These are phyloP conservation scores for Ganoderma meredithae DNA, from an alignment of 1,284 basidiomycete species.

Conservation along the genomic window DNA sequence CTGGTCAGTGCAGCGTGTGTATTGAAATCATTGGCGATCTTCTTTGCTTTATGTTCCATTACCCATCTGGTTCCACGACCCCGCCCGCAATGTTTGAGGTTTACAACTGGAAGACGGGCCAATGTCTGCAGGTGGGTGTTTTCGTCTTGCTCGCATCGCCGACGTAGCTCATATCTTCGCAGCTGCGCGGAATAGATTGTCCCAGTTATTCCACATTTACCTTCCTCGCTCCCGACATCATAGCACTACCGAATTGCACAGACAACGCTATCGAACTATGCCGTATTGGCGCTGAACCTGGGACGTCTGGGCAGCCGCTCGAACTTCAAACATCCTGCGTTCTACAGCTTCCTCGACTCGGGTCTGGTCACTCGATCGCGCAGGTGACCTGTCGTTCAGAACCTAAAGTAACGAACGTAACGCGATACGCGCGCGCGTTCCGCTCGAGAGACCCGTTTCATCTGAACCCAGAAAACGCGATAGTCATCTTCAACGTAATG, in stretches of 20 bases:
- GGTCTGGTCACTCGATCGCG: constrained; percentile 18
- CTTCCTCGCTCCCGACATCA: constrained; percentile 48
- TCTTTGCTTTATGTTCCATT: constrained; percentile 38
- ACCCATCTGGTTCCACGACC: constrained; percentile 22
- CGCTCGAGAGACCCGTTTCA: constrained; percentile 30
- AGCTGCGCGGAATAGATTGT: constrained; percentile 24
- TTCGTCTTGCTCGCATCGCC: neutral
- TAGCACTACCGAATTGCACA: constrained; percentile 41
- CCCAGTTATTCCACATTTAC: constrained; percentile 47
- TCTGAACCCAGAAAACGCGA: constrained; percentile 29
- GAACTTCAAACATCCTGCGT: constrained; percentile 25
- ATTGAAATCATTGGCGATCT: constrained; percentile 56
- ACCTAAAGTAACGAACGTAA: constrained; percentile 32
- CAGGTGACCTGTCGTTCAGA: constrained; percentile 37
- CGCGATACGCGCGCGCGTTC: constrained; percentile 15
- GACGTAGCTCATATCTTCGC: neutral
- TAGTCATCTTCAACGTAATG: constrained; percentile 37
- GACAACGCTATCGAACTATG: constrained; percentile 36
- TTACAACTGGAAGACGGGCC: constrained; percentile 52
- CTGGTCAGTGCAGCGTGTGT: constrained; percentile 44
- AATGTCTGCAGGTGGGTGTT: constrained; percentile 44
- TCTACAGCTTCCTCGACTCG: constrained; percentile 30
- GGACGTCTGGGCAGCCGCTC: constrained; percentile 3
- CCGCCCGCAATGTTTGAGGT: constrained; percentile 44
- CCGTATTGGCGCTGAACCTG: constrained; percentile 18